A percentile compares a stretch with the other conserved stretches of the same genome.
phyloP scores from a whole-genome alignment of 768 basidiomycete genomes.

The Daedalea quercina region DNA sequence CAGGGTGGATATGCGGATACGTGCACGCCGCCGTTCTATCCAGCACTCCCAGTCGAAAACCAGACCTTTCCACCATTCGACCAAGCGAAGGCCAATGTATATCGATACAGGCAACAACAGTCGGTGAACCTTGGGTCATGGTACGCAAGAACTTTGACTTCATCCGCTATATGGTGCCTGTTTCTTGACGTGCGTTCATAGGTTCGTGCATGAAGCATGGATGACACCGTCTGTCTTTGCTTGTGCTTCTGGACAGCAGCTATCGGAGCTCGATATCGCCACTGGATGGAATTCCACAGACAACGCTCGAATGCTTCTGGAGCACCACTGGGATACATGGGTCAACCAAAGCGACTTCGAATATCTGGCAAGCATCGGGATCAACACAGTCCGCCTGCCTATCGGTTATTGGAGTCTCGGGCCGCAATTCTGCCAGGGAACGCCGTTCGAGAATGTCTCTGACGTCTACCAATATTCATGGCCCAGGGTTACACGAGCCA shows the following conservation, averaged over 20 bases:
- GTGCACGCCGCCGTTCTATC: not conserved
- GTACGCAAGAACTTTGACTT: slow-evolving; percentile 26
- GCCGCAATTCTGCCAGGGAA: slow-evolving; percentile 26
- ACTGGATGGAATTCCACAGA: slow-evolving; percentile 46
- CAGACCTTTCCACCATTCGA: slow-evolving; percentile 44
- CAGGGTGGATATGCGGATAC: not conserved
- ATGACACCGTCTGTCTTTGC: slow-evolving; percentile 63
- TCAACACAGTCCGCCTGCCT: slow-evolving; percentile 55
- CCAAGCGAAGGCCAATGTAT: slow-evolving; percentile 39
- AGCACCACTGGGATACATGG: slow-evolving; percentile 73
- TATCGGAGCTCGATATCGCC: slow-evolving; percentile 62
- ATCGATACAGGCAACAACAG: slow-evolving; percentile 57
- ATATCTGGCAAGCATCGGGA: slow-evolving; percentile 49
- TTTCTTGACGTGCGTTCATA: slow-evolving; percentile 15
- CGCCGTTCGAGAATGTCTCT: slow-evolving; percentile 33
- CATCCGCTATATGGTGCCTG: too few relatives aligned
- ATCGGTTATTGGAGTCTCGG: slow-evolving; percentile 47
- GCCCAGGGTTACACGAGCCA: slow-evolving; percentile 35
- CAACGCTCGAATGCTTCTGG: slow-evolving; percentile 43
- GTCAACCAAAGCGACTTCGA: slow-evolving; percentile 58
- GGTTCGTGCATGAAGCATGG: slow-evolving; percentile 73
- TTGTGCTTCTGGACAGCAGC: slow-evolving; percentile 44
- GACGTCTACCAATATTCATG: slow-evolving; percentile 40
- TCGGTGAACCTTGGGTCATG: slow-evolving; percentile 63
- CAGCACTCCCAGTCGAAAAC: slow-evolving; percentile 12